Evolutionary conservation across 164 flowering plant genomes (phyloP).

Genomic region (Annona cherimola): DNA sequence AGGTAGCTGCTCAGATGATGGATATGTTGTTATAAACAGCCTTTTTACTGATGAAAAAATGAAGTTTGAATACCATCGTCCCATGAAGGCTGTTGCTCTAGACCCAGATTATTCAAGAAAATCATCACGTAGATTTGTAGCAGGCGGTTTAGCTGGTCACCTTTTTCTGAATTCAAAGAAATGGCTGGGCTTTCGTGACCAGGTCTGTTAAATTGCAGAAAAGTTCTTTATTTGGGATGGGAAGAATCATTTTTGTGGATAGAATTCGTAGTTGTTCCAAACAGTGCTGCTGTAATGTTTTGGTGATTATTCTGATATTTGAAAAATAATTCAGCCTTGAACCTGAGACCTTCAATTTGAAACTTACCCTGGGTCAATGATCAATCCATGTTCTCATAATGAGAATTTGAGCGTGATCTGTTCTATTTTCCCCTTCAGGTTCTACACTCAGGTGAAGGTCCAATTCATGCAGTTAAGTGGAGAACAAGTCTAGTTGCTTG

Average conservation of each 20-base stretch:
- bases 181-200: slow-evolving; percentile 92
- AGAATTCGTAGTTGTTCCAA: too few relatives aligned
- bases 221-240: neutral
- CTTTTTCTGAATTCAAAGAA: slow-evolving; percentile 69
- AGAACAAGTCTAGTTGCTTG: slow-evolving; percentile 90
- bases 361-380: too few relatives aligned
- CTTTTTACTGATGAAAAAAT: slow-evolving; percentile 84
- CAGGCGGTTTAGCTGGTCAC: slow-evolving; percentile 98
- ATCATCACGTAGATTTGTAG: slow-evolving; percentile 78
- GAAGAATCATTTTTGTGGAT: neutral
- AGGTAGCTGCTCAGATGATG: slow-evolving; percentile 99
- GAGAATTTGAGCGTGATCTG: neutral
- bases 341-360: too few relatives aligned
- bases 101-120: slow-evolving; percentile 89
- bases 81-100: slow-evolving; percentile 90
- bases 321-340: too few relatives aligned
- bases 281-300: too few relatives aligned
- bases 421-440: slow-evolving; percentile 35
- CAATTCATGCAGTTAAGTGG: slow-evolving; percentile 96
- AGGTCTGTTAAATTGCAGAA: slow-evolving; percentile 42
- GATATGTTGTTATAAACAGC: slow-evolving; percentile 79
- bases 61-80: slow-evolving; percentile 93
- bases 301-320: too few relatives aligned
- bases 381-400: too few relatives aligned
- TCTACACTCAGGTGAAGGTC: slow-evolving; percentile 98